A percentile compares a stretch with the other conserved stretches of the same genome.
Conservation (phyloP, 2,329 filamentous ascomycete genomes). For the Seiridium cupressi region DNA sequence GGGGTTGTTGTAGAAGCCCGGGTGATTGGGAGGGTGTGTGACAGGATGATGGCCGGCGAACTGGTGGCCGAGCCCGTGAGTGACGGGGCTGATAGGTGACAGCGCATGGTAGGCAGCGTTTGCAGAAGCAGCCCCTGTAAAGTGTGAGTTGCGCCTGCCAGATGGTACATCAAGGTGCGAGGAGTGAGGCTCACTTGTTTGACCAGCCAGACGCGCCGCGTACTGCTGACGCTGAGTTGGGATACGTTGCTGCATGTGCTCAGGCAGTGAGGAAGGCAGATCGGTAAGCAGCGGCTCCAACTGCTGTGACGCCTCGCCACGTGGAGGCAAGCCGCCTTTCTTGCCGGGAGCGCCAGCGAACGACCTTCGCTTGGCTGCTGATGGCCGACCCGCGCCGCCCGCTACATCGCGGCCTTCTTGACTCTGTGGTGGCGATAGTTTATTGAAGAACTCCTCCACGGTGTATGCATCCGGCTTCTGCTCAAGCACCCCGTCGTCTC, state of each 20-base stretch:
- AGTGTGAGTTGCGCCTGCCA: constrained; percentile 27
- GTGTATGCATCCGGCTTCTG: constrained; percentile 90
- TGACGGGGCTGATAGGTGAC: constrained; percentile 52
- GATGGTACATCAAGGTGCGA: constrained; percentile 31
- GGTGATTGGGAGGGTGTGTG: constrained; percentile 14
- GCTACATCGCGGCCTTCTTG: constrained; percentile 38
- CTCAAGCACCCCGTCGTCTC: constrained; percentile 84
- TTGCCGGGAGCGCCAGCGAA: constrained; percentile 22
- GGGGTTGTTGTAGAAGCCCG: constrained; percentile 45
- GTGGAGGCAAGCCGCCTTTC: constrained; percentile 33
- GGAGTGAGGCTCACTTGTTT: constrained; percentile 36
- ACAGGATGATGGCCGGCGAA: constrained; percentile 11
- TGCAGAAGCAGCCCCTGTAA: constrained; percentile 20
- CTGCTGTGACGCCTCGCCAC: constrained; percentile 29
- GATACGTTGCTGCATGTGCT: constrained; percentile 33
- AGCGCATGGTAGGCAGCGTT: constrained; percentile 41
- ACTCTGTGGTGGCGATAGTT: constrained; percentile 64
- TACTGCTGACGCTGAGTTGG: constrained; percentile 33
- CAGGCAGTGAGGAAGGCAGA: constrained; percentile 25
- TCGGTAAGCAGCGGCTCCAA: constrained; percentile 39
- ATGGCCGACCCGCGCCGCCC: constrained; percentile 16
- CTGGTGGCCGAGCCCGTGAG: constrained; percentile 32
- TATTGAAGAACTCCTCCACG: constrained; percentile 91
- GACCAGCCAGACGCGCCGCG: constrained; percentile 36
- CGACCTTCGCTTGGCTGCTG: constrained; percentile 35